phyloP scores from a whole-genome alignment of 1,139 yeast genomes.

The Torulaspora globosa region DNA sequence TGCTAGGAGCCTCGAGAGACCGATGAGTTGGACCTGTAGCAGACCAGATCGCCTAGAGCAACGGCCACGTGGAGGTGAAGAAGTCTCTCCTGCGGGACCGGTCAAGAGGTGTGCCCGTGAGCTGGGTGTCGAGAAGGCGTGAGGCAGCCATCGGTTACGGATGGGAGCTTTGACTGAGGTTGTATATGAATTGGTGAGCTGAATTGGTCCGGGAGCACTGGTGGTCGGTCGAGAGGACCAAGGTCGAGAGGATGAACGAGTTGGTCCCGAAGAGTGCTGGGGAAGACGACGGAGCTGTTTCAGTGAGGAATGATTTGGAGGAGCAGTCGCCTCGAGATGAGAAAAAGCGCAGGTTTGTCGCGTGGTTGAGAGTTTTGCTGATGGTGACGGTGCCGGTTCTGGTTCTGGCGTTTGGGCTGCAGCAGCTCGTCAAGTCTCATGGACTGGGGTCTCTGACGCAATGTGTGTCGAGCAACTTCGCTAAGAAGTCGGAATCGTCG shows the following conservation, averaged over 20 bases:
- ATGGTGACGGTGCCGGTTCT: conserved; percentile 1
- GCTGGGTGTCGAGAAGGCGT: no score
- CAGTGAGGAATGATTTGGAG: conserved; percentile 2
- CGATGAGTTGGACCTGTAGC: no score
- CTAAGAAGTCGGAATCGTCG: conserved; percentile 5
- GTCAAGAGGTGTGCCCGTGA: no score
- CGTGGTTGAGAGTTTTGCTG: neutral
- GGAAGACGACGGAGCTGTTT: neutral
- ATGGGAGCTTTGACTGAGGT: no score
- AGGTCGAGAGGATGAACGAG: neutral
- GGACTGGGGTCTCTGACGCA: conserved; percentile 3
- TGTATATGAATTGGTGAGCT: no score
- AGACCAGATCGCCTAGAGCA: no score
- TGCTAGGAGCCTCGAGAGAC: neutral
- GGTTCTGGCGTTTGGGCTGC: conserved; percentile 1
- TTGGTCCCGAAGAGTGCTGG: no score
- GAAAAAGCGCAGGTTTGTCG: neutral
- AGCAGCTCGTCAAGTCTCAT: conserved; percentile 1
- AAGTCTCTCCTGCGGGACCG: no score
- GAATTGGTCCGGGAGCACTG: no score
- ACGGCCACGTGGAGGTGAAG: neutral
- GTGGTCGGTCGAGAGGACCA: no score
- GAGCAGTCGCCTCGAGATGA: neutral
- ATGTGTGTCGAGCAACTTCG: neutral
- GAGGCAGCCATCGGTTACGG: no score